These are phyloP conservation scores for Posidonia australis DNA, from an alignment of 106 monocot species.

Conservation along the genomic window DNA sequence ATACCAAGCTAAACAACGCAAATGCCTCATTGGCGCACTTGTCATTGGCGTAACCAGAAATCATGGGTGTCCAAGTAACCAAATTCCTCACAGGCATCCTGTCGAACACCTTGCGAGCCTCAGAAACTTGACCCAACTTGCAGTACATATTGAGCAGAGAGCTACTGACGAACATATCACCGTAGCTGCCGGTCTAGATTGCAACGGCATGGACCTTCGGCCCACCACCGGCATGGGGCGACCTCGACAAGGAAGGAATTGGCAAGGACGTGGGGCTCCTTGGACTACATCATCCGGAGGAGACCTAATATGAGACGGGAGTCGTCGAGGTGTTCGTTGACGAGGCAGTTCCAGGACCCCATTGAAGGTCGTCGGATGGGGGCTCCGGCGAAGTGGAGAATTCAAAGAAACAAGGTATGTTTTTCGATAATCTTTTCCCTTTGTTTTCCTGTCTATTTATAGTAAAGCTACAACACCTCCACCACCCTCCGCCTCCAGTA, in stretches of 20 bases:
- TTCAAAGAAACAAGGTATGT: too few species aligned
- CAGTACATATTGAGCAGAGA: conserved; percentile 57
- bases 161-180: conserved; percentile 43
- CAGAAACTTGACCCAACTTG: conserved; percentile 23
- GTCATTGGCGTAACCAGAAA: conserved; percentile 37
- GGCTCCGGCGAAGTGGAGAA: too few species aligned
- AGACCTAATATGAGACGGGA: conserved; percentile 10
- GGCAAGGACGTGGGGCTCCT: conserved; percentile 7
- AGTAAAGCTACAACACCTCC: too few species aligned
- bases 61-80: conserved; percentile 56
- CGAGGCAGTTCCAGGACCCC: conserved; percentile 66
- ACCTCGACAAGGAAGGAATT: conserved; percentile 29
- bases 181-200: conserved; percentile 27
- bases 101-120: conserved; percentile 62
- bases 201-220: conserved; percentile 41
- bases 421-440: too few species aligned
- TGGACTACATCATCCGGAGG: conserved; percentile 27
- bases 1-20: conserved; percentile 28
- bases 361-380: too few species aligned
- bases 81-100: conserved; percentile 44
- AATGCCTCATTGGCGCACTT: conserved; percentile 28
- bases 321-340: conserved; percentile 32
- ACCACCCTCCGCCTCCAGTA: too few species aligned
- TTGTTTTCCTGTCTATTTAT: too few species aligned
- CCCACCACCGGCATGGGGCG: conserved; percentile 10